phyloP scores from a whole-genome alignment of 1,139 yeast genomes.

The Zygosaccharomyces sapae region DNA sequence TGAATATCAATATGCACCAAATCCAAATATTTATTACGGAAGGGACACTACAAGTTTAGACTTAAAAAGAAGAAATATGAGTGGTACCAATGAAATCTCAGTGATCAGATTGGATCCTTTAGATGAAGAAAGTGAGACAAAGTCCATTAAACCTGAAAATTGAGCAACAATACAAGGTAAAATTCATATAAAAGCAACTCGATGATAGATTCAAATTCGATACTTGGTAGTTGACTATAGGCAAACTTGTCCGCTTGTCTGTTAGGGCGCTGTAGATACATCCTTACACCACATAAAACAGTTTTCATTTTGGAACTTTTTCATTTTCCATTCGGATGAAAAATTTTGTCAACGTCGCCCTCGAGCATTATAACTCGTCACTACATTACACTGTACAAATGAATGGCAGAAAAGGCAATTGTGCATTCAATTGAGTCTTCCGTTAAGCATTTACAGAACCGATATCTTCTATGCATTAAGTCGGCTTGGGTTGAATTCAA shows the following conservation, averaged over 20 bases:
- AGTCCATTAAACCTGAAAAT: neutral
- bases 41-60: slow-evolving; percentile 22
- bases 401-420: too few relatives aligned
- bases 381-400: too few relatives aligned
- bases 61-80: slow-evolving; percentile 12
- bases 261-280: neutral
- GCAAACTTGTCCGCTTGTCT: too few relatives aligned
- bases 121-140: slow-evolving; percentile 20
- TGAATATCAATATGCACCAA: slow-evolving; percentile 11
- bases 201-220: too few relatives aligned
- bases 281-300: slow-evolving; percentile 4
- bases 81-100: slow-evolving; percentile 12
- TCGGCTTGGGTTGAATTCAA: too few relatives aligned
- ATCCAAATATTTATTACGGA: slow-evolving; percentile 8
- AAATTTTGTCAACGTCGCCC: too few relatives aligned
- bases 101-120: slow-evolving; percentile 19
- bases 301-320: neutral
- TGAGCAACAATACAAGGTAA: neutral
- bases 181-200: neutral
- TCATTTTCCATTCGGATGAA: neutral
- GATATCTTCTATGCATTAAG: too few relatives aligned
- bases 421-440: too few relatives aligned
- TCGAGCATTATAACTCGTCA: too few relatives aligned
- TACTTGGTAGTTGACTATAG: too few relatives aligned
- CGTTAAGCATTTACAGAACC: too few relatives aligned